phyloP scores from a whole-genome alignment of 2,329 filamentous ascomycete genomes.

The Aureobasidium sp. region DNA sequence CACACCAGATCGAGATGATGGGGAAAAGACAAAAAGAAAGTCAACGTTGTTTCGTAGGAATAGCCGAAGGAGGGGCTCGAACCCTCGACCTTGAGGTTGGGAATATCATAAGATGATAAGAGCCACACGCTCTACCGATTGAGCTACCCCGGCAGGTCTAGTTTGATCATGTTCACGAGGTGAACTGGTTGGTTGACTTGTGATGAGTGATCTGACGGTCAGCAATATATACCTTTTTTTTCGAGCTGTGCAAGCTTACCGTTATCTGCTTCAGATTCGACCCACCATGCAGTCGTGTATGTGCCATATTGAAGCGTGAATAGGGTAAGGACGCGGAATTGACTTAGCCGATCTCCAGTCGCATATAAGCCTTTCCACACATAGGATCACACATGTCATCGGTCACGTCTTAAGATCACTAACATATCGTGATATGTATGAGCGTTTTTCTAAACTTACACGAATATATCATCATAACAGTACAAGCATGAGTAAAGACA shows the following conservation, averaged over 20 bases:
- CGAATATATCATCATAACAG: background rate
- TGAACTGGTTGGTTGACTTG: slow-evolving; percentile 15
- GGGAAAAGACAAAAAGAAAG: background rate
- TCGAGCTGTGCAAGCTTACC: no score
- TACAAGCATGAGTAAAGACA: background rate
- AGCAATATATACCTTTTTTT: background rate
- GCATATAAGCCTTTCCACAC: no score
- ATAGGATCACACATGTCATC: no score
- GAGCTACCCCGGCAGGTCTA: slow-evolving; percentile 47
- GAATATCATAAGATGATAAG: slow-evolving; percentile 34
- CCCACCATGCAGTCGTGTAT: no score
- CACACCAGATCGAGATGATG: background rate
- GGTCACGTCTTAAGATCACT: no score
- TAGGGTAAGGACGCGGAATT: no score
- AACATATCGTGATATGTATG: no score
- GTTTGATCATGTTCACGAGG: slow-evolving; percentile 15
- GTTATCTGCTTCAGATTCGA: no score
- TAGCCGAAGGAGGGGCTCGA: slow-evolving; percentile 20
- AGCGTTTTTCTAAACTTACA: no score
- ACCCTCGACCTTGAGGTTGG: slow-evolving; percentile 19
- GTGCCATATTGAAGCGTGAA: no score
- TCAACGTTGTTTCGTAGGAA: slow-evolving; percentile 1
- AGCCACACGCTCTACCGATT: slow-evolving; percentile 55
- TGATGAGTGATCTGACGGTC: background rate
- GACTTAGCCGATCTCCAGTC: no score